Evolutionary conservation across 2,329 filamentous ascomycete genomes (phyloP), one percentile per base, ranked within the genome.

Genomic region (Coleophoma cylindrospora): DNA sequence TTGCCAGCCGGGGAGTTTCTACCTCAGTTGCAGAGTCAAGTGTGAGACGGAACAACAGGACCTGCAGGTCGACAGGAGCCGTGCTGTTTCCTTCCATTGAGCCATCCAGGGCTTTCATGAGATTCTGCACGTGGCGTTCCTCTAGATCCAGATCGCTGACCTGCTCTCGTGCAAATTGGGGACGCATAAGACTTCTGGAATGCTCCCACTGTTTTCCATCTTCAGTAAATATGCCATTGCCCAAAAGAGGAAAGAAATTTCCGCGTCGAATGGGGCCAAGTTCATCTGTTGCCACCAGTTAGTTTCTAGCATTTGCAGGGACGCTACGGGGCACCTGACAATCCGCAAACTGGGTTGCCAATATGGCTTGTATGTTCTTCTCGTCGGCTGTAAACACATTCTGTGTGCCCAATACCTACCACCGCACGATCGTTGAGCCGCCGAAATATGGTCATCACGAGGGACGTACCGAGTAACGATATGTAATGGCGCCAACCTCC

Each of bases 121-220:
- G 50, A 41, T 80, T 74, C 49, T 78, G 70, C 2, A 88, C 74
- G 65, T 92, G 87, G 15, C 74, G 71, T 62, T 91, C 87, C 55
- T 89, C 84, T 50, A 86, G 80, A 33, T 82, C 74, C 34, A 92
- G 71, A 63, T 92, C 86, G 34, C 83, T 81, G 40, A 81, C 69
- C 63, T 80, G 75, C 51, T 78, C 75, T 10, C 76, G 66, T 6
- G 74, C 70, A 55, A 81, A 81, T 54, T 76, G 72, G 0, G 80
- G 80, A 11, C 77, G 69, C 44, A 84, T 70, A 63, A 81, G 69
- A 8, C 73, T 69, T 11, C 63, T 43, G 0, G 61, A 64, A 46
- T 61, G 60, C 40, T 62, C 57, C 64, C 64, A 66, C 10, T 45
- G 48, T 15, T 53, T 48, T 13, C 64, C 64, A 50, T 66, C 61